Base-by-base conservation (phyloP, 805 yeast genomes). In the Metschnikowia peoriensis region DNA sequence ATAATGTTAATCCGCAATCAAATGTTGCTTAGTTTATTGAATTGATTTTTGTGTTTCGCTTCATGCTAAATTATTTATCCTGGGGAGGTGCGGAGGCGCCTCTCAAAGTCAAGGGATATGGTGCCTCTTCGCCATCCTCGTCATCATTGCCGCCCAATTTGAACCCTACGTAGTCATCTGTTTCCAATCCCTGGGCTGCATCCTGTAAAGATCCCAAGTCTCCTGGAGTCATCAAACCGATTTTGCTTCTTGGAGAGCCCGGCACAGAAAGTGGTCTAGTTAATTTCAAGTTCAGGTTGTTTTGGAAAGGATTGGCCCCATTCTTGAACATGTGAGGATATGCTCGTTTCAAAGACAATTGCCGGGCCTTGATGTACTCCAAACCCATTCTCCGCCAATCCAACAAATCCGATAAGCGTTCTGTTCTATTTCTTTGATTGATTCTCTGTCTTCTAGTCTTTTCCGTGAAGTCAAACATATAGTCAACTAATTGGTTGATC, bases 321-420 rank as follows among this genome's bases (percentile, higher is more conserved):
- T 74, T 74, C 64, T 79, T 78, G 70, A 85, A 93, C 61, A 86
- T 79, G 57, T 88, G 90, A 28, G 98, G 97, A 67, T 94, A 93
- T 2, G 97, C 98, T 65, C 98, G 80, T 69, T 92, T 87, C 67
- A 93, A 78, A 0, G 97, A 90, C 62, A 93, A 80, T 65, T 89
- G 91, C 64, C 98, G 84, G 14, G 98, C 98, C 75, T 93, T 93
- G 63, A 89, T 84, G 70, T 93, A 93, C 71, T 94, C 99, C 49
- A 93, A 76, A 0, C 99, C 99, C 98, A 93, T 92, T 64, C 98
- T 82, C 72, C 88, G 89, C 99, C 99, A 93, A 74, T 93, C 99
- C 55, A 93, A 81, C 63, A 93, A 73, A 68, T 94, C 98, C 47
- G 94, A 85, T 57, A 93, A 79, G 61, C 99, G 80, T 75, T 93